These are phyloP conservation scores for Leccinellum rugosiceps DNA, from an alignment of 768 basidiomycete species.

Conservation along the genomic window DNA sequence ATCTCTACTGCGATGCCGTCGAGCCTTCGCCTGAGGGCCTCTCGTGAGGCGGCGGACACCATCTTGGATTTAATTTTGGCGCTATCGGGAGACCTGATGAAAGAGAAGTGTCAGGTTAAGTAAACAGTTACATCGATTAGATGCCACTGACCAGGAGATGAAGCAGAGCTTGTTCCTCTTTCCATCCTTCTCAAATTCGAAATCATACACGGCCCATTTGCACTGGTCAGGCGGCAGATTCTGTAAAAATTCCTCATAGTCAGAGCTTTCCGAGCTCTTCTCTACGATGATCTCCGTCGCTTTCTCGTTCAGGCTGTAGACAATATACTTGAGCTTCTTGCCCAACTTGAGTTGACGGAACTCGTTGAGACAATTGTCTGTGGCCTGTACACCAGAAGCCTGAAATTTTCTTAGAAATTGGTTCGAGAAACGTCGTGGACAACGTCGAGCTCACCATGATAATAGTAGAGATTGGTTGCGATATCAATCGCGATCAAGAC, in stretches of 20 bases:
- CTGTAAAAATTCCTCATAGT: constrained; percentile 71
- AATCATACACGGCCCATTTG: constrained; percentile 90
- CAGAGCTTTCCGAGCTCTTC: constrained; percentile 46
- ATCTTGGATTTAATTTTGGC: constrained; percentile 91
- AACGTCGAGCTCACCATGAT: constrained; percentile 29
- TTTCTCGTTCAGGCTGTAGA: constrained; percentile 61
- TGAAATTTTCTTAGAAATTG: constrained; percentile 3
- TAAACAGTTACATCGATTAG: not conserved
- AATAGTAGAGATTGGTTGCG: constrained; percentile 20
- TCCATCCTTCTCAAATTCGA: constrained; percentile 74
- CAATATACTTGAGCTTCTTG: constrained; percentile 80
- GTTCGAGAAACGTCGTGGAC: not conserved
- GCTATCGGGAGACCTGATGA: constrained; percentile 76
- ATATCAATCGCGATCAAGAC: constrained; percentile 25
- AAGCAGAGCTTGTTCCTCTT: constrained; percentile 89
- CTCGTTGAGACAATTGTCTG: constrained; percentile 43
- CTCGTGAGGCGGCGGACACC: constrained; percentile 90
- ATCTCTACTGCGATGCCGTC: constrained; percentile 82
- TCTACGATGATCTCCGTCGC: constrained; percentile 73
- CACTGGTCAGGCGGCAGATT: constrained; percentile 73
- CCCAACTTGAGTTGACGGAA: constrained; percentile 23
- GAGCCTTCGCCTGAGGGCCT: constrained; percentile 69
- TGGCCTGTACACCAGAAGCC: constrained; percentile 45
- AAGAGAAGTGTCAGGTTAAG: not conserved
- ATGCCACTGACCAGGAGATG: constrained; percentile 71